Percentiles rank a stretch among this genome's conserved stretches.
phyloP scores from a whole-genome alignment of 129 eudicot genomes.

The Daucus carota region DH1_v3.0 NC_030382.2:50720501-50721000 shows the following conservation, averaged over 20 bases:
- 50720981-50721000: slow-evolving; percentile 96
- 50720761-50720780: slow-evolving; percentile 84
- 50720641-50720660: background rate
- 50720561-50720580: background rate
- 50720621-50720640: background rate
- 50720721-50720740: slow-evolving; percentile 86
- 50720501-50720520: slow-evolving; percentile 1
- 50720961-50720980: slow-evolving; percentile 93
- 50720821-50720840: slow-evolving; percentile 89
- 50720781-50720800: slow-evolving; percentile 99
- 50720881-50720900: slow-evolving; percentile 6
- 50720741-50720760: slow-evolving; percentile 76
- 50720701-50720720: background rate
- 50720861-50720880: slow-evolving; percentile 10
- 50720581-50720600: background rate
- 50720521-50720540: background rate
- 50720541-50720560: background rate
- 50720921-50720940: slow-evolving; percentile 99
- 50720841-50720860: slow-evolving; percentile 34
- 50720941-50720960: slow-evolving; percentile 92
- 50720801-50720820: slow-evolving; percentile 93
- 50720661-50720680: background rate
- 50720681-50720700: background rate
- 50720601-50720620: background rate
- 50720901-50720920: slow-evolving; percentile 5